These are phyloP conservation scores for Arxiozyma heterogenica DNA, from an alignment of 1,139 yeast genomes.

Conservation along the genomic window DNA sequence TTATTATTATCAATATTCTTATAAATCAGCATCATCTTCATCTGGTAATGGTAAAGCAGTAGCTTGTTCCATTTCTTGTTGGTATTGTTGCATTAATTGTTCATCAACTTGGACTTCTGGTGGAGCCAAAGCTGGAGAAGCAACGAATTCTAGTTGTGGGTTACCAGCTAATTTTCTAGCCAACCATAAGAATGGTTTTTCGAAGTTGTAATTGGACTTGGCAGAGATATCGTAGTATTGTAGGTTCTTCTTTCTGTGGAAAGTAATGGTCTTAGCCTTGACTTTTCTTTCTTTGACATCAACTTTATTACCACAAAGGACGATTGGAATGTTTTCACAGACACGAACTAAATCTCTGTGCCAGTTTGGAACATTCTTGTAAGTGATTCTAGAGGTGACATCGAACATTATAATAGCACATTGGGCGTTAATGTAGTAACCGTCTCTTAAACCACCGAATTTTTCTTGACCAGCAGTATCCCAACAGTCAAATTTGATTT, in stretches of 20 bases:
- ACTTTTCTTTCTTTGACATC: conserved; percentile 99
- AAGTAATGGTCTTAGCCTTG: conserved; percentile 98
- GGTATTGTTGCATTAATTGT: conserved; percentile 94
- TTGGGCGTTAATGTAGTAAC: conserved; percentile 98
- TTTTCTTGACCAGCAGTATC: conserved; percentile 99
- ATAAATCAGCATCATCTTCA: conserved; percentile 98
- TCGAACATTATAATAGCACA: conserved; percentile 99
- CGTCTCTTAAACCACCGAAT: conserved; percentile 99
- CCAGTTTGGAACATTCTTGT: conserved; percentile 99
- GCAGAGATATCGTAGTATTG: conserved; percentile 99
- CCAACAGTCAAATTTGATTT: conserved; percentile 98
- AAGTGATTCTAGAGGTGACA: conserved; percentile 98
- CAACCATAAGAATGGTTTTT: conserved; percentile 99
- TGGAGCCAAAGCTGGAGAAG: conserved; percentile 98
- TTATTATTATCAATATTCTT: conserved; percentile 34
- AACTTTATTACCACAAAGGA: conserved; percentile 98
- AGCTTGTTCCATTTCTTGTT: conserved; percentile 99
- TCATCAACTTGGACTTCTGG: conserved; percentile 98
- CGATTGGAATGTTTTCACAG: conserved; percentile 99
- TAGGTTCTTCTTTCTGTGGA: conserved; percentile 99
- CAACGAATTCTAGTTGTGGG: conserved; percentile 96
- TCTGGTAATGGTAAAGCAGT: conserved; percentile 99
- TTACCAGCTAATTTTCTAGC: conserved; percentile 99
- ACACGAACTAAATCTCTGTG: conserved; percentile 98
- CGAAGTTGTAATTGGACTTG: conserved; percentile 98